Base-by-base conservation (phyloP, 345 rosid genomes). In the Sisymbrium altissimum region DNA sequence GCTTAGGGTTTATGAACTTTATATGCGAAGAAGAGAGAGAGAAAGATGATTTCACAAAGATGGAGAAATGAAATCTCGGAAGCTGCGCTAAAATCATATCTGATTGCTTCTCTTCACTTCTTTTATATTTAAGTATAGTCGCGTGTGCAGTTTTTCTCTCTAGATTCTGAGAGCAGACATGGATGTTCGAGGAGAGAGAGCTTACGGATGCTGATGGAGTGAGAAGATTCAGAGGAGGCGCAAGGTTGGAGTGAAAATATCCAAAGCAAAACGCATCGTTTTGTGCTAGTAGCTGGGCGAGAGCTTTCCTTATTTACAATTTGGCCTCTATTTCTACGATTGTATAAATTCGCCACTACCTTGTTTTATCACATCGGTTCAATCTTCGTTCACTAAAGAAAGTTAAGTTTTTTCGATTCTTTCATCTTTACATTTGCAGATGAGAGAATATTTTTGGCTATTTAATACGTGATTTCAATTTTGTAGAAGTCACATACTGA, bases 61-160 rank as follows among this genome's bases (percentile, higher is more conserved):
- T 39, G 5, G 84, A 77, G 9, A 80, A n/a, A 48, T 76, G 81
- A 7, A 87, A 46, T 52, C 86, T 81, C 8, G 87, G 87, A 48
- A 87, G 83, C 41, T 82, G 89, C 52, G 79, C 17, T 71, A 76
- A 10, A 18, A 62, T 55, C 87, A 83, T 85, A 5, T n/a, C 64
- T 73, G 39, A 43, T 64, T n/a, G 23, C 14, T 23, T 30, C 7
- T 50, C 44, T 63, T 62, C 17, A 14, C 3, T 11, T 17, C 3
- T 43, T 1, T 4, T 59, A 4, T 18, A 12, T n/a, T n/a, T 59
- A 17, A 8, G 14, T 30, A 68, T 15, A 19, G n/a, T 41, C 7
- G 45, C 54, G n/a, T 14, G 17, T 18, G 41, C 43, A 40, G 33
- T 11, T 45, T 58, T 30, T 70, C 52, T 58, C 75, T 56, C 58